phyloP scores from a whole-genome alignment of 345 rosid genomes.

The Rhizophora mangle region DNA sequence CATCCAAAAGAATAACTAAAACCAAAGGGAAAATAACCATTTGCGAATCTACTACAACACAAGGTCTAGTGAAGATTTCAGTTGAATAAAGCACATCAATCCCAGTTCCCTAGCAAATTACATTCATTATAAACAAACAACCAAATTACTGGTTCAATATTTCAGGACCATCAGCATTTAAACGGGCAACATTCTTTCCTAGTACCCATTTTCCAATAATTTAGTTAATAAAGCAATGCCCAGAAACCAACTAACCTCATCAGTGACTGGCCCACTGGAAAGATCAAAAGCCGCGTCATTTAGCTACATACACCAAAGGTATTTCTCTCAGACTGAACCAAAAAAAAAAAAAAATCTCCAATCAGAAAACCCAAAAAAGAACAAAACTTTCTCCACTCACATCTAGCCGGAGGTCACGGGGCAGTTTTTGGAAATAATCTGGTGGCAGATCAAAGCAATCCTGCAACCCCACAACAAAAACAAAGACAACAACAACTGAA shows the following conservation, averaged over 20 bases:
- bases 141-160: too few species aligned
- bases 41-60: too few species aligned
- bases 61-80: too few species aligned
- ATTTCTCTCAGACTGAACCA: neutral
- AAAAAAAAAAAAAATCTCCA: neutral
- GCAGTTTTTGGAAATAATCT: slow-evolving; percentile 65
- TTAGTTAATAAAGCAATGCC: slow-evolving; percentile 5
- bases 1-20: too few species aligned
- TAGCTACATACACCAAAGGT: slow-evolving; percentile 37
- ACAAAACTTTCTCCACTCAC: slow-evolving; percentile 31
- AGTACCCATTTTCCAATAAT: too few species aligned
- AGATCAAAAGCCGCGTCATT: slow-evolving; percentile 98
- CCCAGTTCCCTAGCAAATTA: too few species aligned
- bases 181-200: too few species aligned
- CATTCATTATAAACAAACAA: too few species aligned
- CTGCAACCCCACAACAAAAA: slow-evolving; percentile 39
- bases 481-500: neutral
- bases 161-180: too few species aligned
- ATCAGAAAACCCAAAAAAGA: neutral
- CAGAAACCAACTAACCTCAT: slow-evolving; percentile 54
- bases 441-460: slow-evolving; percentile 77
- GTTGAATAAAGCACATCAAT: too few species aligned
- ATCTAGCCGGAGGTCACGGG: slow-evolving; percentile 80
- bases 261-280: slow-evolving; percentile 70
- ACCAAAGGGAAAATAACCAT: too few species aligned